Evolutionary conservation across 176 grass and related monocot genomes (phyloP).

Genomic region (Cymbopogon citratus): DNA sequence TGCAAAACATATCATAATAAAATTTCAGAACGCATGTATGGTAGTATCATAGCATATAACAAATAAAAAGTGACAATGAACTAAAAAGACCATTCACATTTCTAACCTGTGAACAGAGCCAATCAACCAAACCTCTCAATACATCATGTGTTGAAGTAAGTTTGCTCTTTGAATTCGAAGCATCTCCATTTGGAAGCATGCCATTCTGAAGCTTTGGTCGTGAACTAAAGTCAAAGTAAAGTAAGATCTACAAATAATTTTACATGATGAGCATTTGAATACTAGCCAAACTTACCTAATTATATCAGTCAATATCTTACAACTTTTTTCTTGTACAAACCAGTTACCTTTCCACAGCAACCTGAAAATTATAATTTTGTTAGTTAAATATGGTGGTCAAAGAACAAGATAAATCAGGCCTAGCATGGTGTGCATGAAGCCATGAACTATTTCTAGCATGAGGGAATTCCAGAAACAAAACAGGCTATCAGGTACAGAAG

Average conservation of each 20-base stretch:
- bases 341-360: conserved; percentile 87
- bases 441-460: neutral
- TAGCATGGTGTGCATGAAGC: neutral
- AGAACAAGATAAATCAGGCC: conserved; percentile 13
- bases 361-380: conserved; percentile 52
- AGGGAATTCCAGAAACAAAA: neutral
- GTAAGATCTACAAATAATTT: conserved; percentile 30
- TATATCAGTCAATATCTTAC: conserved; percentile 75
- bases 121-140: conserved; percentile 70
- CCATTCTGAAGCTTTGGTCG: conserved; percentile 65
- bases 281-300: conserved; percentile 52
- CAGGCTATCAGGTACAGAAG: neutral
- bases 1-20: conserved; percentile 47
- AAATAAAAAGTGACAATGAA: conserved; percentile 20
- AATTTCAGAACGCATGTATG: conserved; percentile 10
- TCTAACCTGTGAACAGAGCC: conserved; percentile 91
- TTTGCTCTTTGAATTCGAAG: conserved; percentile 89
- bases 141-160: conserved; percentile 65
- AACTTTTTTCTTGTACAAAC: conserved; percentile 95
- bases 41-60: neutral
- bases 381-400: conserved; percentile 24
- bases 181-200: conserved; percentile 58
- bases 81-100: conserved; percentile 14
- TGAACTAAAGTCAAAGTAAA: conserved; percentile 40
- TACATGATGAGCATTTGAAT: conserved; percentile 6